Conservation (phyloP, 192 early-diverging fungal genomes). For the Backusella mclennaniae region DNA sequence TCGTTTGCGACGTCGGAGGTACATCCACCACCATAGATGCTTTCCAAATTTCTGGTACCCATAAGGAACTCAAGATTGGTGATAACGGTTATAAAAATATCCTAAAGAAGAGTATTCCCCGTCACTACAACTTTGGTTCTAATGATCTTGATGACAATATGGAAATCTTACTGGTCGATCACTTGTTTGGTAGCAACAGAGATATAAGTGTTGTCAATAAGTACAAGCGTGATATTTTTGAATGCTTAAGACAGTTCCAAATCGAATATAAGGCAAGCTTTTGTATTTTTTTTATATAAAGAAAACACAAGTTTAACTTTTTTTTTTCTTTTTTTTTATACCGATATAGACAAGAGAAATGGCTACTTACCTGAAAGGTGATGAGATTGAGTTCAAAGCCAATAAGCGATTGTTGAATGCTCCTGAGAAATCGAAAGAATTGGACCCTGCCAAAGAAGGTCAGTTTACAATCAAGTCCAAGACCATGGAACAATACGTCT, state of each 20-base stretch:
- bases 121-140: not conserved
- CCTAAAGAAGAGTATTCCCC: not conserved
- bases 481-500: not conserved
- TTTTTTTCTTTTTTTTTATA: not conserved
- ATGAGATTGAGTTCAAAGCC: not conserved
- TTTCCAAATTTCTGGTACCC: not conserved
- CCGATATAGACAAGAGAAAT: not conserved
- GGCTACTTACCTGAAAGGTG: not conserved
- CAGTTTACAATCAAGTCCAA: not conserved
- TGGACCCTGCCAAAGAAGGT: not conserved
- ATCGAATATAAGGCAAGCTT: not conserved
- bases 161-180: not conserved
- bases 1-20: not conserved
- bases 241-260: slow-evolving; percentile 2
- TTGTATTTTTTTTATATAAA: not conserved
- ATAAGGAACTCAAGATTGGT: not conserved
- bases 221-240: slow-evolving; percentile 4
- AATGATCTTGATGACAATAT: not conserved
- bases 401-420: not conserved
- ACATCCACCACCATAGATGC: not conserved
- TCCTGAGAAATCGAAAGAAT: not conserved
- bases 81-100: not conserved
- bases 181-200: not conserved
- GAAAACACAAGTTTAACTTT: not conserved
- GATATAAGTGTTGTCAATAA: not conserved